Percentiles rank a stretch among this genome's conserved stretches.
Evolutionary conservation across 148 eudicot species (phyloP).

Genomic region (Vaccinium corymbosum): DNA sequence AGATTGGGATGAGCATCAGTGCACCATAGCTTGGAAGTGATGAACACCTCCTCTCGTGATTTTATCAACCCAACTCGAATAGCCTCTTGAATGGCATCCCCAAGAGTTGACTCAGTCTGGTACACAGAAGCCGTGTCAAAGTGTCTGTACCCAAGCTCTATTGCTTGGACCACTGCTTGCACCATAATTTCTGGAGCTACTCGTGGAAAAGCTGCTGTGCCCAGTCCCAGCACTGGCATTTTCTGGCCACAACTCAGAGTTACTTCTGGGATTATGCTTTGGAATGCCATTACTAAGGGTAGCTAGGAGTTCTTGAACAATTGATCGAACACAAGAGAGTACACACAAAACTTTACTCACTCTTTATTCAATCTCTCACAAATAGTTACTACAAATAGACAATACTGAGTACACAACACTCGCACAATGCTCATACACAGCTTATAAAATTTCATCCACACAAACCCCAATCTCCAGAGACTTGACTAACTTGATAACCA

Average conservation of each 20-base stretch:
- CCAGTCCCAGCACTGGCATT: not conserved
- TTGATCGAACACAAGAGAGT: no score
- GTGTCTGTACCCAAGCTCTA: not conserved
- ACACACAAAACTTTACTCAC: no score
- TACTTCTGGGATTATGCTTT: not conserved
- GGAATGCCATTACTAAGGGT: not conserved
- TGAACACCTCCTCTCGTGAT: not conserved
- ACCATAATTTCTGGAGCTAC: not conserved
- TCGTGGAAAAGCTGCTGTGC: not conserved
- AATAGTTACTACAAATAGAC: no score
- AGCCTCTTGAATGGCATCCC: not conserved
- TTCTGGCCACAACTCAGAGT: not conserved
- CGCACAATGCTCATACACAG: no score
- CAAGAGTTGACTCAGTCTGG: not conserved
- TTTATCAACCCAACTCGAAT: not conserved
- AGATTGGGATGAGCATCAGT: not conserved
- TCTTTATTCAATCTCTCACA: no score
- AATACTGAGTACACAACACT: no score
- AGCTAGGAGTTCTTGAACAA: no score
- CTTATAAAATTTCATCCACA: no score
- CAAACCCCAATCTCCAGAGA: no score
- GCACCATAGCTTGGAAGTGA: slow-evolving; percentile 15
- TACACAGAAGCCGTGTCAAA: not conserved
- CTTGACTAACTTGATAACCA: no score
- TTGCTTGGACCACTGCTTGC: not conserved